Evolutionary conservation across 2,329 filamentous ascomycete species (phyloP).

Genomic region (Cephalotrichum gorgonifer): DNA sequence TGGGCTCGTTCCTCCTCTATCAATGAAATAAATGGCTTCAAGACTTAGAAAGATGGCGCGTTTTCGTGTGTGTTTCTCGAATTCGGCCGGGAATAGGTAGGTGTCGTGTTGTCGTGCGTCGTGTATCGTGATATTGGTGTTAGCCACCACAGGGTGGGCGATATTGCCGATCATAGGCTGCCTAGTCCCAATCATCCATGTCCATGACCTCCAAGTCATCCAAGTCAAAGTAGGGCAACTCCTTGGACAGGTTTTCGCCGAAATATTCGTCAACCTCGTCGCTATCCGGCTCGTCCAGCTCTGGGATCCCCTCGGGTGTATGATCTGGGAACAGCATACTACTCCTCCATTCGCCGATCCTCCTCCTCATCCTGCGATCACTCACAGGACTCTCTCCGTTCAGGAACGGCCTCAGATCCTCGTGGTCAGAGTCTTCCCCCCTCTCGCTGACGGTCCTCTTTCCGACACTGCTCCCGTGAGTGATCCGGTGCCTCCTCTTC

Average conservation of each 20-base stretch:
- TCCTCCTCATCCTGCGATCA: constrained; percentile 35
- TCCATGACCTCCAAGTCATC: constrained; percentile 42
- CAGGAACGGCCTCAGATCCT: constrained; percentile 14
- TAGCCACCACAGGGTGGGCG: neutral
- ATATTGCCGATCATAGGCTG: neutral
- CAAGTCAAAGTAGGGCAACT: constrained; percentile 36
- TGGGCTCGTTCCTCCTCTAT: constrained; percentile 4
- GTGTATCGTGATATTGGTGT: neutral
- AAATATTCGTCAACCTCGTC: constrained; percentile 31
- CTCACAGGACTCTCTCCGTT: constrained; percentile 15
- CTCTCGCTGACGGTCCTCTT: constrained; percentile 45
- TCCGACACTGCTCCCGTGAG: constrained; percentile 41
- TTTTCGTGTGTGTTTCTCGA: neutral
- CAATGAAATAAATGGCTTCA: neutral
- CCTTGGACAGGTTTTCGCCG: constrained; percentile 31
- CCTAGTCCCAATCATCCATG: constrained; percentile 21
- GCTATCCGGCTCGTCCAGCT: constrained; percentile 41
- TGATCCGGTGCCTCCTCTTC: constrained; percentile 33
- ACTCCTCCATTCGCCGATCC: constrained; percentile 33
- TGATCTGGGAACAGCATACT: constrained; percentile 38
- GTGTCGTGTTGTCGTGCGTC: neutral
- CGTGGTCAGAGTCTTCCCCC: constrained; percentile 36
- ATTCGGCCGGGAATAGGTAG: neutral
- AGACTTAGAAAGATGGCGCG: too few relatives aligned
- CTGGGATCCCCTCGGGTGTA: constrained; percentile 38